Percentiles rank a stretch among this genome's conserved stretches.
Conservation (phyloP, 192 early-diverging fungal genomes). For the Podila epigama region DNA sequence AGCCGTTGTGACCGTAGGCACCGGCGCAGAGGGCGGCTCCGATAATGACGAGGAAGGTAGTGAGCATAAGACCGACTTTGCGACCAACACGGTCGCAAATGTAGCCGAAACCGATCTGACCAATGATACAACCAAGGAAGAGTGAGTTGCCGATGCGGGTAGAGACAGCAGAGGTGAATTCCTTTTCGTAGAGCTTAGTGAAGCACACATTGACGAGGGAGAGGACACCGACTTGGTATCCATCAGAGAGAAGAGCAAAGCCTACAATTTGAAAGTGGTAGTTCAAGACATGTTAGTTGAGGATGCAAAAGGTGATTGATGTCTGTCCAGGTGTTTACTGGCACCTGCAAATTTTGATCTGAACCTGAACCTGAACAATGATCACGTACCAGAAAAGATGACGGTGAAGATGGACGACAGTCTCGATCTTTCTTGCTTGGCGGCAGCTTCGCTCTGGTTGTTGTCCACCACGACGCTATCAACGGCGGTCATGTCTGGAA, state of each 20-base stretch:
- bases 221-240: conserved; percentile 63
- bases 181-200: conserved; percentile 50
- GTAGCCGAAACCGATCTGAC: conserved; percentile 60
- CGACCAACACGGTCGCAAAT: conserved; percentile 61
- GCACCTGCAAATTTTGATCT: too few relatives aligned
- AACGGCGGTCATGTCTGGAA: too few relatives aligned
- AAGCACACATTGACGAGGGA: conserved; percentile 57
- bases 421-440: too few relatives aligned
- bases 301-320: not conserved
- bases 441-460: too few relatives aligned
- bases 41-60: conserved; percentile 56
- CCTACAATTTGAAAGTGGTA: conserved; percentile 9
- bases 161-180: conserved; percentile 43
- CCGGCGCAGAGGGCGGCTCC: conserved; percentile 56
- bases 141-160: conserved; percentile 58
- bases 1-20: conserved; percentile 36
- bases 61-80: conserved; percentile 58
- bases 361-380: not conserved
- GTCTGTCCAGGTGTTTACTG: not conserved
- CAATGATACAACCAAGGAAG: conserved; percentile 61
- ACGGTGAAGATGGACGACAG: conserved; percentile 36
- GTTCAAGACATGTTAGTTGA: not conserved
- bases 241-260: conserved; percentile 59
- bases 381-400: conserved; percentile 34
- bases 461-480: too few relatives aligned